Evolutionary conservation across 225 moss, liverwort and hornwort species (phyloP).

Genomic region (Sphagnum tenellum): DNA sequence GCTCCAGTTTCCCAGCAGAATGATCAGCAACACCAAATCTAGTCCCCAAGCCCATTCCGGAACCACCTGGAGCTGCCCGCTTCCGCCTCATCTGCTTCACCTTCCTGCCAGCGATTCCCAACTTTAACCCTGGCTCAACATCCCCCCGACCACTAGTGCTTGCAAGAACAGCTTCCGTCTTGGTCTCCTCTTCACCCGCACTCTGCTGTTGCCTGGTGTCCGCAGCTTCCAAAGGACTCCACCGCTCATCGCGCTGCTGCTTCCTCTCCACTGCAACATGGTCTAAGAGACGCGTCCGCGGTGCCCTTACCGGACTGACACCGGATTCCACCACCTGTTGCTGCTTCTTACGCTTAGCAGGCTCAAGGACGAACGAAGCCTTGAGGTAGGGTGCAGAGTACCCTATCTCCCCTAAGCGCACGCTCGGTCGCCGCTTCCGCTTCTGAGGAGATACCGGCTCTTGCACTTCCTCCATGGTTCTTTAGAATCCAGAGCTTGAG

Average conservation of each 20-base stretch:
- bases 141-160: constrained; percentile 19
- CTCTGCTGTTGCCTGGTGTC: no score
- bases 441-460: constrained; percentile 14
- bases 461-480: no score
- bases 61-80: constrained; percentile 6
- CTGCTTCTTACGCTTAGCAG: no score
- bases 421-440: constrained; percentile 69
- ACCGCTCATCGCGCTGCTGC: constrained; percentile 14
- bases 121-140: no score
- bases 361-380: no score
- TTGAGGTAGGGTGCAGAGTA: constrained; percentile 26
- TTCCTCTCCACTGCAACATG: constrained; percentile 36
- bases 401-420: constrained; percentile 74
- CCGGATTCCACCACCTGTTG: no score
- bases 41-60: no score
- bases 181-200: no score
- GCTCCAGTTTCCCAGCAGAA: no score
- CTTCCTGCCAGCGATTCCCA: constrained; percentile 11
- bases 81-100: constrained; percentile 42
- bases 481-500: no score
- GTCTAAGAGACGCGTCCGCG: constrained; percentile 46
- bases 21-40: no score
- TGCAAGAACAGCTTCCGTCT: not conserved
- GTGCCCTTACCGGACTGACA: constrained; percentile 15
- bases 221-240: no score